These are phyloP conservation scores for Oropetium thomaeum DNA, from an alignment of 176 grass and related monocot species.

Conservation along the genomic window DNA sequence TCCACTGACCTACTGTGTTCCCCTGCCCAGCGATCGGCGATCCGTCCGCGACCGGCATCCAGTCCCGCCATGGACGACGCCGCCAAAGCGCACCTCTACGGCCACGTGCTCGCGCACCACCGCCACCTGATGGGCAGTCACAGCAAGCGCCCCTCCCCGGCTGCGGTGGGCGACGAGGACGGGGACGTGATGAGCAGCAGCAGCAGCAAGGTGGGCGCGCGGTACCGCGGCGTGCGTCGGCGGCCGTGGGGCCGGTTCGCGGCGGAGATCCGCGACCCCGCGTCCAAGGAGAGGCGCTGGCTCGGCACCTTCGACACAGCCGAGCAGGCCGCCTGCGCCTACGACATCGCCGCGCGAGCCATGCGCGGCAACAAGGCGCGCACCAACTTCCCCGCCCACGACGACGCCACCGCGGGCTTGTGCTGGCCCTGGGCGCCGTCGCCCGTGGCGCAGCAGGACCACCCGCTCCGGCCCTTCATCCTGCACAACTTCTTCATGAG, in stretches of 20 bases:
- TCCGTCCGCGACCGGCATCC: not conserved
- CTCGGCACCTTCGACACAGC: conserved; percentile 98
- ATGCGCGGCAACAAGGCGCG: conserved; percentile 92
- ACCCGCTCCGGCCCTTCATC: conserved; percentile 39
- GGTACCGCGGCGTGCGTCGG: conserved; percentile 88
- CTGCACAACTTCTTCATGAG: conserved; percentile 47
- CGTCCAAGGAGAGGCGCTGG: conserved; percentile 88
- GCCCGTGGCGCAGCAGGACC: not conserved
- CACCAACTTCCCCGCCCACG: conserved; percentile 78
- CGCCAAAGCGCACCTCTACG: conserved; percentile 19
- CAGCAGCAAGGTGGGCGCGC: too few species aligned
- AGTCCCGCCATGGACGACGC: conserved; percentile 44
- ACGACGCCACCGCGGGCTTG: not conserved
- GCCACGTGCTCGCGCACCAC: conserved; percentile 8
- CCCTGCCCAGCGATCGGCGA: not conserved
- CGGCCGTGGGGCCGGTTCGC: conserved; percentile 94
- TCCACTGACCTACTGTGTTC: not conserved
- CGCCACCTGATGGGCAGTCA: too few species aligned
- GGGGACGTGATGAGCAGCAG: too few species aligned
- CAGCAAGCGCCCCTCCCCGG: conserved; percentile 26
- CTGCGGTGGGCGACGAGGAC: not conserved
- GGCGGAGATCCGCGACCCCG: conserved; percentile 89
- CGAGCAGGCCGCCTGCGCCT: conserved; percentile 93
- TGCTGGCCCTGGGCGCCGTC: conserved; percentile 41
- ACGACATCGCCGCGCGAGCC: conserved; percentile 89